A percentile compares a stretch with the other conserved stretches of the same genome.
Evolutionary conservation across 768 basidiomycete species (phyloP).

Genomic region (Termitomyces sp.): DNA sequence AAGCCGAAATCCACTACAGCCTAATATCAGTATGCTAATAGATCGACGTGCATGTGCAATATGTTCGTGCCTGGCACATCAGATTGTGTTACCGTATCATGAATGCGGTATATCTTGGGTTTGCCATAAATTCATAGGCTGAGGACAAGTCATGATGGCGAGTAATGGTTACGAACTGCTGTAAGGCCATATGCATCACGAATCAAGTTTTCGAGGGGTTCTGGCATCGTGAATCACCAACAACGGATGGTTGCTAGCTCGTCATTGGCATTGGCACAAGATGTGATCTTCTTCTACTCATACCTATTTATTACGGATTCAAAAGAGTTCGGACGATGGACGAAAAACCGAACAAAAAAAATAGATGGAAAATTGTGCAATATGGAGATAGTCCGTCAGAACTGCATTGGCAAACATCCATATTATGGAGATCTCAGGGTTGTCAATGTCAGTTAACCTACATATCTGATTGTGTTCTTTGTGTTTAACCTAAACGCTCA

Average conservation of each 20-base stretch:
- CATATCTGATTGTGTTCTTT: no score
- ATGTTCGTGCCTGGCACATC: background rate
- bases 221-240: background rate
- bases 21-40: conserved; percentile 1
- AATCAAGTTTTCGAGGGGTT: no score
- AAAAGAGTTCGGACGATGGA: no score
- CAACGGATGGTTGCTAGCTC: background rate
- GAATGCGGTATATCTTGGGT: no score
- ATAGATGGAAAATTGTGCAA: background rate
- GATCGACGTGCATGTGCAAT: background rate
- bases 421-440: conserved; percentile 18
- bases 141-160: no score
- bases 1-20: conserved; percentile 17
- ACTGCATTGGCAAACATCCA: background rate
- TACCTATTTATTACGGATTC: no score
- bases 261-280: background rate
- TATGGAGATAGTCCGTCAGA: background rate
- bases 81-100: no score
- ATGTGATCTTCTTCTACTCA: no score
- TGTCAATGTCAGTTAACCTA: conserved; percentile 26
- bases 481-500: no score
- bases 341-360: no score
- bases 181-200: background rate
- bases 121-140: no score
- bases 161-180: no score